Percentiles rank a stretch among this genome's conserved stretches.
These are phyloP conservation scores for Vaccinium myrtillus DNA, from an alignment of 148 eudicot genomes.

Conservation along the genomic window DNA sequence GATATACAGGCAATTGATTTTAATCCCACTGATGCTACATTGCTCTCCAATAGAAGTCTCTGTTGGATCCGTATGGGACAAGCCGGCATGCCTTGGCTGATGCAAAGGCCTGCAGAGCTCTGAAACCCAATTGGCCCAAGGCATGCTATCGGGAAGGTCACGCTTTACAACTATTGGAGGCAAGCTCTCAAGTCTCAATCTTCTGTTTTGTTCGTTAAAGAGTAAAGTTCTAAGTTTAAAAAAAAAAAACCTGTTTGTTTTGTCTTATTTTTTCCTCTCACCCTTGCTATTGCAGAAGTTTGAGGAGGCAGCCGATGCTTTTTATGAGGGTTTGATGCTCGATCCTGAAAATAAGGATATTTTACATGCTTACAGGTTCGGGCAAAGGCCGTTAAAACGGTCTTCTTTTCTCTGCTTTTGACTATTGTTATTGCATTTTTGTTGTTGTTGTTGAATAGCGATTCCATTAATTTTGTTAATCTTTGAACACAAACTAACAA, in stretches of 20 bases:
- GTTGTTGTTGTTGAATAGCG: too few relatives aligned
- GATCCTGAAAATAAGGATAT: conserved; percentile 91
- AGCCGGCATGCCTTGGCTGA: conserved; percentile 81
- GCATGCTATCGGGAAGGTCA: conserved; percentile 95
- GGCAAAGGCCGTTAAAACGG: neutral
- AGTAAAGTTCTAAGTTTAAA: neutral
- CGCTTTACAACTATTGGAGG: conserved; percentile 72
- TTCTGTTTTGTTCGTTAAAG: neutral
- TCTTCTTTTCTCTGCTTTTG: neutral
- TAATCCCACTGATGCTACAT: conserved; percentile 77
- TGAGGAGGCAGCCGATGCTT: conserved; percentile 94
- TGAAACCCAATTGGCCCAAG: conserved; percentile 86
- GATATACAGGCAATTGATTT: conserved; percentile 76
- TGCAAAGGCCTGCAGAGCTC: conserved; percentile 68
- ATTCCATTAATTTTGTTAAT: too few relatives aligned
- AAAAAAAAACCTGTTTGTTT: neutral
- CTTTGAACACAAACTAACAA: too few relatives aligned
- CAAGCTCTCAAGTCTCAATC: conserved; percentile 20
- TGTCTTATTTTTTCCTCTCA: neutral
- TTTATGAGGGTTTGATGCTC: conserved; percentile 84
- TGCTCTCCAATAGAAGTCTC: conserved; percentile 91
- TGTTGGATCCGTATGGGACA: conserved; percentile 86
- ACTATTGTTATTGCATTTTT: neutral
- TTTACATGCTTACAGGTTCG: conserved; percentile 77
- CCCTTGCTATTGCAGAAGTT: conserved; percentile 54